Evolutionary conservation across 1,284 basidiomycete genomes (phyloP).

Genomic region (Rhodotorula sp.): DNA sequence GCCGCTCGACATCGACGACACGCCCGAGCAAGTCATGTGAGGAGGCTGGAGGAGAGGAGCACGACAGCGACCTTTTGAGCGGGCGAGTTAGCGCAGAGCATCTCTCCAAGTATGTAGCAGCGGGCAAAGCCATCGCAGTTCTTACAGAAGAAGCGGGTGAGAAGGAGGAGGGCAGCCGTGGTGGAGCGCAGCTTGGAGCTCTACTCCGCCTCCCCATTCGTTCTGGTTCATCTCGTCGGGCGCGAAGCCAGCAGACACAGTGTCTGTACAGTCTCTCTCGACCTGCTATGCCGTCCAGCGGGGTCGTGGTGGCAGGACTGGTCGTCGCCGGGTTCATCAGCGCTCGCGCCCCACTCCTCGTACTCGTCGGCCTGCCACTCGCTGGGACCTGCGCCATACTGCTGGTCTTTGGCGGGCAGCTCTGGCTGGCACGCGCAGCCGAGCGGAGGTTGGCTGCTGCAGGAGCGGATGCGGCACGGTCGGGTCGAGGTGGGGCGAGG

Average conservation of each 20-base stretch:
- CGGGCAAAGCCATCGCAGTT: no score
- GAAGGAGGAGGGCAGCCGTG: no score
- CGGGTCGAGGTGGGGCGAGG: constrained; percentile 7
- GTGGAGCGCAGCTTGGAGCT: no score
- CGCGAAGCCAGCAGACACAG: background rate
- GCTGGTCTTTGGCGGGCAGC: background rate
- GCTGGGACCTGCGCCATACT: background rate
- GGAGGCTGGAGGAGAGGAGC: no score
- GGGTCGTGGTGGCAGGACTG: background rate
- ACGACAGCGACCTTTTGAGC: no score
- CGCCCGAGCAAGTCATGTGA: no score
- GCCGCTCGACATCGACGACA: no score
- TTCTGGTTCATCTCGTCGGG: background rate
- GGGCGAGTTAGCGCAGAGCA: no score
- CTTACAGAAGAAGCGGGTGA: no score
- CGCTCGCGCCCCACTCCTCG: background rate
- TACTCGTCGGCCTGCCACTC: background rate
- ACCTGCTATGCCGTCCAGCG: background rate
- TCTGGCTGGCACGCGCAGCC: background rate
- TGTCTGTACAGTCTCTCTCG: rapidly evolving
- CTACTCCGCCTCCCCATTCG: no score
- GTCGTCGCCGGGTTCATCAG: background rate
- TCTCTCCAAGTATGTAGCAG: no score
- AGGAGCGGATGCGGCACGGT: background rate
- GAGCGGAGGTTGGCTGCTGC: background rate